Evolutionary conservation across 1,139 yeast species (phyloP).

Genomic region (Nakaseomyces nivariensis): DNA sequence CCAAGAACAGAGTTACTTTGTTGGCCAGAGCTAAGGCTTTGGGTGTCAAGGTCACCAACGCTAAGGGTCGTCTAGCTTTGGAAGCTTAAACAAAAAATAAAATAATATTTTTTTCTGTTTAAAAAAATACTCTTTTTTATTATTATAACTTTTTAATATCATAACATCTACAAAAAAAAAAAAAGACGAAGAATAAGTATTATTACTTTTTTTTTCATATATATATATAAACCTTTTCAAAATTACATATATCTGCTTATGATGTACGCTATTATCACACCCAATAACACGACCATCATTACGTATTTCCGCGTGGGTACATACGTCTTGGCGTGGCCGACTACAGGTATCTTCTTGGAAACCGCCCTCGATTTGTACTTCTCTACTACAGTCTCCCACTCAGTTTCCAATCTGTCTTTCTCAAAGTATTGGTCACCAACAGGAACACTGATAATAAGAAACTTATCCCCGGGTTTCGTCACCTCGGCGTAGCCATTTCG

Average conservation of each 20-base stretch:
- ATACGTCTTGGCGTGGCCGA: background rate
- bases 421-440: background rate
- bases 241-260: background rate
- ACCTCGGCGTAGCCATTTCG: background rate
- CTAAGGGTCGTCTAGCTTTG: slow-evolving; percentile 96
- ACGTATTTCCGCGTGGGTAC: background rate
- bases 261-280: background rate
- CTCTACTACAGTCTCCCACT: slow-evolving; percentile 30
- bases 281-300: background rate
- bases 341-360: slow-evolving; percentile 50
- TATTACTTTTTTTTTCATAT: background rate
- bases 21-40: slow-evolving; percentile 96
- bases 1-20: slow-evolving; percentile 96
- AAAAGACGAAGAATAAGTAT: too few species aligned
- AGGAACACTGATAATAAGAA: slow-evolving; percentile 76
- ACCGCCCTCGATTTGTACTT: slow-evolving; percentile 49
- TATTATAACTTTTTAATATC: too few species aligned
- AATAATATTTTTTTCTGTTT: background rate
- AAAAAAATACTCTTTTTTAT: background rate
- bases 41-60: slow-evolving; percentile 98
- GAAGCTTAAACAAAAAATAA: slow-evolving; percentile 69
- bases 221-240: too few species aligned
- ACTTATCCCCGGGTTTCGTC: slow-evolving; percentile 37
- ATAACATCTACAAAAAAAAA: background rate
- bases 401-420: background rate